These are phyloP conservation scores for Polytrichum formosum DNA, from an alignment of 225 moss, liverwort and hornwort species.

Conservation along the genomic window DNA sequence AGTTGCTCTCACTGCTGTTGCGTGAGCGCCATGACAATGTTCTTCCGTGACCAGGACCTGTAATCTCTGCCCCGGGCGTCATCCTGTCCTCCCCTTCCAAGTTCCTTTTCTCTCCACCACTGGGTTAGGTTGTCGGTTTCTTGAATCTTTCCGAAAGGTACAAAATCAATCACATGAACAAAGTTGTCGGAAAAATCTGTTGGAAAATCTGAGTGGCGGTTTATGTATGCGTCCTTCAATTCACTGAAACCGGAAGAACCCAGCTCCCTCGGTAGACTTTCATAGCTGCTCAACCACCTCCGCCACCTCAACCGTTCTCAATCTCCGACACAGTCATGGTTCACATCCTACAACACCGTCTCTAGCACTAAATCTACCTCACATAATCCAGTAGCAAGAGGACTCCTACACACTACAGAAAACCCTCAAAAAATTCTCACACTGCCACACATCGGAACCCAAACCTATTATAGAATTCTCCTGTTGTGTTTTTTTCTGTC, in stretches of 20 bases:
- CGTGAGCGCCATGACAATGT: constrained; percentile 43
- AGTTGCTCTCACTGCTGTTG: constrained; percentile 22
- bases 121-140: background rate
- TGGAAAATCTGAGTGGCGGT: background rate
- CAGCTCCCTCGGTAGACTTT: constrained; percentile 2
- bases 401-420: too few species aligned
- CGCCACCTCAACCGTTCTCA: background rate
- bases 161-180: too few species aligned
- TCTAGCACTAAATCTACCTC: too few species aligned
- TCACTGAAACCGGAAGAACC: background rate
- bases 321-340: constrained; percentile 1
- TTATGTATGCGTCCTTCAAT: background rate
- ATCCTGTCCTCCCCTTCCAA: background rate
- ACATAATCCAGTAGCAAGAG: too few species aligned
- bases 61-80: constrained; percentile 12
- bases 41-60: constrained; percentile 19
- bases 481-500: too few species aligned
- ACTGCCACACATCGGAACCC: too few species aligned
- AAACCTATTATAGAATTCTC: too few species aligned
- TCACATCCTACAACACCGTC: background rate
- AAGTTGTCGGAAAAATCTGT: background rate
- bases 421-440: too few species aligned
- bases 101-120: background rate
- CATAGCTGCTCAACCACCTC: background rate
- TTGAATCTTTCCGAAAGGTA: background rate